Evolutionary conservation across 371 early-diverging fungal species (phyloP).

Genomic region (Smittium mucronatum): DNA sequence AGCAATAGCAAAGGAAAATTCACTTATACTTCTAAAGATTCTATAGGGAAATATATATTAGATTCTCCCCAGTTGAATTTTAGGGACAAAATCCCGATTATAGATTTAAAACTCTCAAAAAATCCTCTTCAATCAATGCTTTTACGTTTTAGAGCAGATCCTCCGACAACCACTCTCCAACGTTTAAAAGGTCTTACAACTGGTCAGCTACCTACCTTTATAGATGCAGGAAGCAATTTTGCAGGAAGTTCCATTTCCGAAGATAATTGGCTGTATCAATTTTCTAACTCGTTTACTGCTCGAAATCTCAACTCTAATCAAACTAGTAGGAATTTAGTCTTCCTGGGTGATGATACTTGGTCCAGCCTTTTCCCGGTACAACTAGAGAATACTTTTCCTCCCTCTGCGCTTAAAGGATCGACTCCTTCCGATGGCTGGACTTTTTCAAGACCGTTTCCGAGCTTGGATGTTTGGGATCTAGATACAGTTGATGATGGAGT

Average conservation of each 20-base stretch:
- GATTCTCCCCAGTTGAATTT: conserved; percentile 27
- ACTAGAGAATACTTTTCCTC: background rate
- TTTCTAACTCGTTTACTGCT: conserved; percentile 12
- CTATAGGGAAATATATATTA: conserved; percentile 10
- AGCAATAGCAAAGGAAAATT: conserved; percentile 16
- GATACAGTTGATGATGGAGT: conserved; percentile 87
- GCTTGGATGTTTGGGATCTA: conserved; percentile 84
- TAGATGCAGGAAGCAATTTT: conserved; percentile 91
- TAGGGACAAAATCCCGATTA: conserved; percentile 58
- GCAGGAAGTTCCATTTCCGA: conserved; percentile 65
- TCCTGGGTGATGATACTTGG: conserved; percentile 64
- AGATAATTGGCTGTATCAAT: conserved; percentile 58
- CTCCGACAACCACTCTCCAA: conserved; percentile 95
- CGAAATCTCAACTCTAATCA: background rate
- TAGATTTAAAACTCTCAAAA: conserved; percentile 37
- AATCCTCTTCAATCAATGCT: conserved; percentile 53
- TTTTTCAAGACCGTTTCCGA: conserved; percentile 51
- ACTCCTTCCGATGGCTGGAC: conserved; percentile 15
- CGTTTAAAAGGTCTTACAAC: conserved; percentile 77
- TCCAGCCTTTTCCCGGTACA: conserved; percentile 36
- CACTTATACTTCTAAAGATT: conserved; percentile 8
- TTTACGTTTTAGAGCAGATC: conserved; percentile 80
- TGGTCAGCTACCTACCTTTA: conserved; percentile 47
- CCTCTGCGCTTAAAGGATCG: background rate
- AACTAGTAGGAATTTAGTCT: conserved; percentile 17